Evolutionary conservation across 228 moss, liverwort and hornwort species (phyloP).

Genomic region (Sphagnum fallax): DNA sequence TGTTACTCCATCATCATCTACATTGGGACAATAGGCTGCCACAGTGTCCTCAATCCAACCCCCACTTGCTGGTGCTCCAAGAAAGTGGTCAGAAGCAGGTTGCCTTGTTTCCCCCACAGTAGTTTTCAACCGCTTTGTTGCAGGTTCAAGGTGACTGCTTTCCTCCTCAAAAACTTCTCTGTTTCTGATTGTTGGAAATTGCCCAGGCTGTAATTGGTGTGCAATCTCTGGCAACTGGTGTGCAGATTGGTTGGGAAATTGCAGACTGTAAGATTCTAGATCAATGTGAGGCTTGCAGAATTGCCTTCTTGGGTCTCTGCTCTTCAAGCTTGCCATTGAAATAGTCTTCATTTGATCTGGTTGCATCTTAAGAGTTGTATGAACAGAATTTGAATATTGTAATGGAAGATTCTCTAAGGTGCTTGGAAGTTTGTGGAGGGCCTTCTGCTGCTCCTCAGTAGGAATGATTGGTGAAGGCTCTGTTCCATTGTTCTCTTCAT

Average conservation of each 20-base stretch:
- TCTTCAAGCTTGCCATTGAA: slow-evolving; percentile 27
- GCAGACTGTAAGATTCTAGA: background rate
- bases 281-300: slow-evolving; percentile 18
- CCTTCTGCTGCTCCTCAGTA: slow-evolving; percentile 16
- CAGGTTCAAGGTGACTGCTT: slow-evolving; percentile 17
- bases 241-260: slow-evolving; percentile 18
- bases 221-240: slow-evolving; percentile 24
- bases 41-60: slow-evolving; percentile 94
- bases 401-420: slow-evolving; percentile 13
- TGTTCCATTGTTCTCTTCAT: slow-evolving; percentile 7
- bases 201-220: slow-evolving; percentile 6
- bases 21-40: slow-evolving; percentile 18
- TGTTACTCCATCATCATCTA: slow-evolving; percentile 35
- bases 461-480: slow-evolving; percentile 13
- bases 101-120: slow-evolving; percentile 19
- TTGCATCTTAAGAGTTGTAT: slow-evolving; percentile 20
- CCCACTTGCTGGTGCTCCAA: slow-evolving; percentile 54
- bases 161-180: slow-evolving; percentile 29
- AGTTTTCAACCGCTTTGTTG: slow-evolving; percentile 53
- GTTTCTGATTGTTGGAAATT: slow-evolving; percentile 27
- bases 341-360: slow-evolving; percentile 34
- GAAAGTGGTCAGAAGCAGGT: slow-evolving; percentile 26
- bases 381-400: slow-evolving; percentile 20
- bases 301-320: slow-evolving; percentile 80
- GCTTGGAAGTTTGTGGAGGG: slow-evolving; percentile 16